These are phyloP conservation scores for Cystobasidium onofrii DNA, from an alignment of 768 basidiomycete species.

Conservation along the genomic window DNA sequence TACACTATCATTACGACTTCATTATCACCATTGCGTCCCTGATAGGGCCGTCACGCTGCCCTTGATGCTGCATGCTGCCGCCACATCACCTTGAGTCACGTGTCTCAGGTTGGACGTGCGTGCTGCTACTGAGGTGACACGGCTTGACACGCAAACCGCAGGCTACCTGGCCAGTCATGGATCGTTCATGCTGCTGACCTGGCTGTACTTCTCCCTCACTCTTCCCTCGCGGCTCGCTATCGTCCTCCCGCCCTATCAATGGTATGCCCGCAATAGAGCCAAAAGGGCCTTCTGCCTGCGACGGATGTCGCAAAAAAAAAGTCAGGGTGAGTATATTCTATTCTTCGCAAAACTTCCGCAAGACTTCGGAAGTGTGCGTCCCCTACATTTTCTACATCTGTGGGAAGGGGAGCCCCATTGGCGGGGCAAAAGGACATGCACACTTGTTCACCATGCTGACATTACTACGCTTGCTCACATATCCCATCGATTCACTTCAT, in stretches of 20 bases:
- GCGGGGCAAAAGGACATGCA: no score
- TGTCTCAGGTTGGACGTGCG: background rate
- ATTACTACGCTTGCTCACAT: background rate
- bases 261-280: background rate
- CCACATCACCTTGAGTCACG: background rate
- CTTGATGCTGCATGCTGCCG: background rate
- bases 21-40: no score
- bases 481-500: background rate
- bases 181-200: no score
- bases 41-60: no score
- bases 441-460: no score
- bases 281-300: slow-evolving; percentile 18
- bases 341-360: background rate
- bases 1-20: no score
- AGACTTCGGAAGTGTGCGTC: background rate
- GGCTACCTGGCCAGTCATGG: no score
- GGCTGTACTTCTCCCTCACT: background rate
- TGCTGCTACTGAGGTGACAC: background rate
- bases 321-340: background rate
- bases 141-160: no score
- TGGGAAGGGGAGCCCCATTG: background rate
- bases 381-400: no score
- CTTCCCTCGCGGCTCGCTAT: background rate
- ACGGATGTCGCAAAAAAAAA: slow-evolving; percentile 2
- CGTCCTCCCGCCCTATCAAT: no score